Conservation (phyloP, 768 basidiomycete species). For the Pleurotus eryngii region DNA sequence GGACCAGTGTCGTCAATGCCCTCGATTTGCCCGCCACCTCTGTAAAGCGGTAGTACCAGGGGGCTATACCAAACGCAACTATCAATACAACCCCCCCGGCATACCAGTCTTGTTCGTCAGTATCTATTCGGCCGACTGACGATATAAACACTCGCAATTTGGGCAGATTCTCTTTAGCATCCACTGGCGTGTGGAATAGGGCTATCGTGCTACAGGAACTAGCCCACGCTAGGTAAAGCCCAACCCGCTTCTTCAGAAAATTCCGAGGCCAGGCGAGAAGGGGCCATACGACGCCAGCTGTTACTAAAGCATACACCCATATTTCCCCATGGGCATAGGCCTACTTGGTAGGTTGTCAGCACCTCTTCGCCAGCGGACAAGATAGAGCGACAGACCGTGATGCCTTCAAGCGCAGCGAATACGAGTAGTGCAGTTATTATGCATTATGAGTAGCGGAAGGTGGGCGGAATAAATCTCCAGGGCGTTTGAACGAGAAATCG, state of each 20-base stretch:
- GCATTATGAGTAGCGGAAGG: too few species aligned
- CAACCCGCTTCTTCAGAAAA: conserved; percentile 20
- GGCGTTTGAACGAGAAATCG: conserved; percentile 37
- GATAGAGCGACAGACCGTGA: conserved; percentile 47
- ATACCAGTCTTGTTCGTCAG: conserved; percentile 26
- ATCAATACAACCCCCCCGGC: conserved; percentile 46
- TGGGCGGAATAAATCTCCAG: neutral
- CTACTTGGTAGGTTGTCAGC: conserved; percentile 32
- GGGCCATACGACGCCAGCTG: conserved; percentile 69
- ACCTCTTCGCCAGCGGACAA: too few species aligned
- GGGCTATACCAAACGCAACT: conserved; percentile 28
- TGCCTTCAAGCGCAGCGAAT: conserved; percentile 49
- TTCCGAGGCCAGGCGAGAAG: conserved; percentile 42
- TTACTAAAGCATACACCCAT: conserved; percentile 62
- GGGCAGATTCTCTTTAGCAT: conserved; percentile 60
- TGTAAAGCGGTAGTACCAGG: neutral
- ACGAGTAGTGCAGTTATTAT: conserved; percentile 21
- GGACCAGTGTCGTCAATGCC: neutral
- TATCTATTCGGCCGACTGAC: neutral
- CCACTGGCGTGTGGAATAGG: conserved; percentile 69
- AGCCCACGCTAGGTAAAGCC: conserved; percentile 39
- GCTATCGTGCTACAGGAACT: conserved; percentile 51
- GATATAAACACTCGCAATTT: conserved; percentile 52
- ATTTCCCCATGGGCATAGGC: conserved; percentile 70
- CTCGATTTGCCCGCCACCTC: neutral